Evolutionary conservation across 345 rosid genomes (phyloP), one percentile per base, ranked within the genome.

Genomic region (Linum tenue): DNA sequence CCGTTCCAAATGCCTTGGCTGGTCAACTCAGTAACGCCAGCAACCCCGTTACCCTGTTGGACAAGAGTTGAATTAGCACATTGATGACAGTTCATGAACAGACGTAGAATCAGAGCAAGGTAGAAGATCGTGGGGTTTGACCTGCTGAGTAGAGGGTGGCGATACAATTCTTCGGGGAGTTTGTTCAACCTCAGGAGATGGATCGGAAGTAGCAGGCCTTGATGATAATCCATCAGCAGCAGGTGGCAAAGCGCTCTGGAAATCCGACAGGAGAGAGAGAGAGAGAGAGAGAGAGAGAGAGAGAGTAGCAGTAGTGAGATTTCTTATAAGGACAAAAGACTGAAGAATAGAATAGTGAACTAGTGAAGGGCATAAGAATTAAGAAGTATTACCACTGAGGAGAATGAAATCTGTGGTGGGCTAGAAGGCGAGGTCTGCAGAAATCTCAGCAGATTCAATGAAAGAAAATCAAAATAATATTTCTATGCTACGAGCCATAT

Each of bases 391-490:
- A 75, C 78, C 78, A 63, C 66, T 22, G 69, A 22, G 10, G 74
- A 55, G 64, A 60, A 70, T 42, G 74, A 10, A 58, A 75, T 64
- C 55, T 56, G 67, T 39, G 64, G 31, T 22, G 64, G 48, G 50
- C 68, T 63, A 56, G 68, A 69, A 62, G 73, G 42, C 16, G 71
- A 36, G 35, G 69, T 70, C 78, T 75, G 55, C 62, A 63, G 61
- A 70, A 70, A 66, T 66, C 11, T 22, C 31, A 22, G 31, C 1
- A 22, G 31, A 22, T 22, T 22, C 31, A 22, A 22, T 22, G 31
- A 22, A 22, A 22, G 31, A 22, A 22, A 22, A 22, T 22, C 31
- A 22, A 22, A 22, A 22, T 22, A 22, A 22, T 22, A 22, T 22
- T 22, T 22, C 31, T 22, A 22, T 22, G 31, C 31, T 22, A 22